Percentiles rank a stretch among this genome's conserved stretches.
Evolutionary conservation across 768 basidiomycete species (phyloP).

Genomic region (Imleria badia): DNA sequence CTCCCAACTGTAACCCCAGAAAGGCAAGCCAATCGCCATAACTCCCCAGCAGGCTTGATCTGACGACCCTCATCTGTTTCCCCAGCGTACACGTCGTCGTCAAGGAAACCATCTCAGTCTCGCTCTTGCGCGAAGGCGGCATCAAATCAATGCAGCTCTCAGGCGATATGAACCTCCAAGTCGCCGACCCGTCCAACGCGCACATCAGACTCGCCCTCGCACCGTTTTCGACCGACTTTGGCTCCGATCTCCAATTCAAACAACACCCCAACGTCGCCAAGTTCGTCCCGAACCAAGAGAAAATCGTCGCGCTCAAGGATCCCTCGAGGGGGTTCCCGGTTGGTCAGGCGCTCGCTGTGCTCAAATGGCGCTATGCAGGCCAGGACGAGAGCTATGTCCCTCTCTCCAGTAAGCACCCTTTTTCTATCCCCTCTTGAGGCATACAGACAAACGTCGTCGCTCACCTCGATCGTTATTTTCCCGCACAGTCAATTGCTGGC

Average conservation of each 20-base stretch:
- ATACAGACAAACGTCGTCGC: not conserved
- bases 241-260: conserved; percentile 85
- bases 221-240: conserved; percentile 55
- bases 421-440: not conserved
- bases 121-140: conserved; percentile 88
- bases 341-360: conserved; percentile 78
- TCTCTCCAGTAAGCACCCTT: conserved; percentile 69
- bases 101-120: conserved; percentile 79
- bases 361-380: conserved; percentile 90
- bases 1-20: conserved; percentile 75
- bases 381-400: conserved; percentile 93
- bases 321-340: conserved; percentile 81
- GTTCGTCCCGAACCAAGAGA: conserved; percentile 65
- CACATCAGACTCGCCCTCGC: conserved; percentile 70
- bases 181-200: conserved; percentile 71
- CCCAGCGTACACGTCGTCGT: conserved; percentile 81
- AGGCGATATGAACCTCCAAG: conserved; percentile 91
- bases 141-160: conserved; percentile 87
- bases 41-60: not conserved
- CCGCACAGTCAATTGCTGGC: conserved; percentile 93
- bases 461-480: not conserved
- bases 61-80: not conserved
- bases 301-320: conserved; percentile 83
- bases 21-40: conserved; percentile 47
- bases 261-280: conserved; percentile 95